A percentile compares a stretch with the other conserved stretches of the same genome.
Conservation (phyloP, 1,284 basidiomycete species). For the Austropuccinia psidii region DNA sequence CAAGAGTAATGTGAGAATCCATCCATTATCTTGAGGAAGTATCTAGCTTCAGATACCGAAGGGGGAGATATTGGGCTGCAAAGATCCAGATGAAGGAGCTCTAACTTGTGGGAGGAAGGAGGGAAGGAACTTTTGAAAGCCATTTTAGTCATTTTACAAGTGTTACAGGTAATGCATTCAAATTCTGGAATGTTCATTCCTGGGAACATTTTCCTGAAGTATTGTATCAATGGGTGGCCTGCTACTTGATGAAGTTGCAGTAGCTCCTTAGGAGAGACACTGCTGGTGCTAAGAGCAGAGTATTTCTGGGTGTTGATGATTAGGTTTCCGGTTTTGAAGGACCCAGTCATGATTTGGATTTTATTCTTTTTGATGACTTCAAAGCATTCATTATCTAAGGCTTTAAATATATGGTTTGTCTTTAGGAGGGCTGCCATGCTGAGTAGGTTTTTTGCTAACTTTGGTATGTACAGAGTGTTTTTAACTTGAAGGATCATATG, state of each 20-base stretch:
- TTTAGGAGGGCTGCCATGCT: neutral
- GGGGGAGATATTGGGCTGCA: slow-evolving; percentile 5
- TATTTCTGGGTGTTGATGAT: too few relatives aligned
- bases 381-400: neutral
- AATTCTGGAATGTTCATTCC: neutral
- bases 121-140: neutral
- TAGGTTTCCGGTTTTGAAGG: too few relatives aligned
- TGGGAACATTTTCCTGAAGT: neutral
- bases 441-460: neutral
- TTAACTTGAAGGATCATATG: neutral
- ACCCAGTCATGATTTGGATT: too few relatives aligned
- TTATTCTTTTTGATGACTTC: neutral
- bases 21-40: slow-evolving; percentile 15
- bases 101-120: neutral
- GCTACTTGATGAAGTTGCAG: neutral
- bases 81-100: slow-evolving; percentile 17
- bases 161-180: neutral
- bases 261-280: neutral
- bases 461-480: neutral
- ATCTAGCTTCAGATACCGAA: neutral
- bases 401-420: neutral
- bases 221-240: neutral
- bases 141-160: slow-evolving; percentile 3
- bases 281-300: too few relatives aligned
- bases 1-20: neutral